These are phyloP conservation scores for Chaetothyriales sp. DNA, from an alignment of 2,329 filamentous ascomycete genomes.

Conservation along the genomic window DNA sequence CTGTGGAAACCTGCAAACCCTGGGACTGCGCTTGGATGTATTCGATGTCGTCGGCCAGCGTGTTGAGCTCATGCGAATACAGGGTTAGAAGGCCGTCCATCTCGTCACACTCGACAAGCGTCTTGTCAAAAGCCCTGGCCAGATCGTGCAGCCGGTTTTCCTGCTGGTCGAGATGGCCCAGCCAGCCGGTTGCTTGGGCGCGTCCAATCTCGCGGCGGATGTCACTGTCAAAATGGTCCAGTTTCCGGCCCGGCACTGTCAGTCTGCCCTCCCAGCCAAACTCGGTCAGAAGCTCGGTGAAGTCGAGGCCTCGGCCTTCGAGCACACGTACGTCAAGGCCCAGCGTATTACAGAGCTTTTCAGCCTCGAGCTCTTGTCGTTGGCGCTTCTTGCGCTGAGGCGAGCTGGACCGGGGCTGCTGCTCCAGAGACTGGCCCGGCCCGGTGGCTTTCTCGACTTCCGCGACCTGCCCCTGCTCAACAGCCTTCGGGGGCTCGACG, in stretches of 20 bases:
- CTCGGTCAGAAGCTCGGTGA: slow-evolving; percentile 67
- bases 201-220: slow-evolving; percentile 77
- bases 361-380: slow-evolving; percentile 55
- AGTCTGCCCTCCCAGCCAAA: slow-evolving; percentile 77
- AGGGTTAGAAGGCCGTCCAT: slow-evolving; percentile 84
- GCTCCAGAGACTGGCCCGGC: slow-evolving; percentile 20
- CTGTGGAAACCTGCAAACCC: slow-evolving; percentile 88
- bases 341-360: slow-evolving; percentile 60
- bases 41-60: slow-evolving; percentile 83
- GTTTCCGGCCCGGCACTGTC: slow-evolving; percentile 58
- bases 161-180: slow-evolving; percentile 67
- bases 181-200: slow-evolving; percentile 83
- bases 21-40: slow-evolving; percentile 97
- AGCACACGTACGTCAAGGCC: slow-evolving; percentile 65
- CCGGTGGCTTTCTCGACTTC: slow-evolving; percentile 20
- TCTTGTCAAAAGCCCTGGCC: slow-evolving; percentile 68
- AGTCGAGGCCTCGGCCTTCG: slow-evolving; percentile 61
- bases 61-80: slow-evolving; percentile 92
- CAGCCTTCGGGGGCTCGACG: background rate
- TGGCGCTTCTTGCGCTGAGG: slow-evolving; percentile 44
- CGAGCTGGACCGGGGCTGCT: slow-evolving; percentile 17
- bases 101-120: slow-evolving; percentile 92
- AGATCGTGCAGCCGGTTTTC: slow-evolving; percentile 81
- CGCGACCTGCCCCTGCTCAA: slow-evolving; percentile 16
- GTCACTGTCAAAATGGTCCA: slow-evolving; percentile 59